A percentile compares a stretch with the other conserved stretches of the same genome.
These are phyloP conservation scores for Naganishia sp. DNA, from an alignment of 1,284 basidiomycete genomes.

Conservation along the genomic window DNA sequence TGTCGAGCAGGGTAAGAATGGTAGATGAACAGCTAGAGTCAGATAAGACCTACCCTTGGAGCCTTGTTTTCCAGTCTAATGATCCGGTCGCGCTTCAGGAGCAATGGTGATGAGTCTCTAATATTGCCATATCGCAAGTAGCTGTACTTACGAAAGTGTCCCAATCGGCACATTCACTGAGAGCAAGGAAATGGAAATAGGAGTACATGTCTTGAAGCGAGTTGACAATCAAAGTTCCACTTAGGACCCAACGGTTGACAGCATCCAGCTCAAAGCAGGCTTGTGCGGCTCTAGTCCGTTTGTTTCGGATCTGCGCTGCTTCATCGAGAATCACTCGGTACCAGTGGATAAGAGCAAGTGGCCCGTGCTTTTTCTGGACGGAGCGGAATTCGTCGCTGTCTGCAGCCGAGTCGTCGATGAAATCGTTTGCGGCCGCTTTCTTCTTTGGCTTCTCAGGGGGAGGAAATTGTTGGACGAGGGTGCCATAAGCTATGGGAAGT, in stretches of 20 bases:
- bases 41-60: constrained; percentile 37
- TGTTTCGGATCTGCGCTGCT: constrained; percentile 45
- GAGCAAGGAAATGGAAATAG: constrained; percentile 28
- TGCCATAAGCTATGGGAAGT: constrained; percentile 29
- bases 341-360: constrained; percentile 47
- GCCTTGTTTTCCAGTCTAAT: constrained; percentile 39
- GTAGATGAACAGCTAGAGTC: neutral
- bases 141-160: constrained; percentile 40
- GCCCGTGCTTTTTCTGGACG: constrained; percentile 40
- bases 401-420: constrained; percentile 36
- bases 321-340: constrained; percentile 56
- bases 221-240: constrained; percentile 45
- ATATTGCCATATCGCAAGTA: neutral
- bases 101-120: neutral
- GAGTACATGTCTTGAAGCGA: constrained; percentile 42
- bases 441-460: constrained; percentile 38
- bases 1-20: neutral
- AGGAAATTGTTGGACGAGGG: constrained; percentile 33
- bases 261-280: constrained; percentile 43
- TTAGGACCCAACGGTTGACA: constrained; percentile 46
- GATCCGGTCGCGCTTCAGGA: constrained; percentile 36
- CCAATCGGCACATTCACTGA: constrained; percentile 34
- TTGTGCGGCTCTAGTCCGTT: constrained; percentile 43
- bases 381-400: constrained; percentile 36
- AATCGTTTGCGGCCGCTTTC: constrained; percentile 34